Conservation (phyloP, 2,329 filamentous ascomycete genomes). For the Apiospora rasikravindrae region DNA sequence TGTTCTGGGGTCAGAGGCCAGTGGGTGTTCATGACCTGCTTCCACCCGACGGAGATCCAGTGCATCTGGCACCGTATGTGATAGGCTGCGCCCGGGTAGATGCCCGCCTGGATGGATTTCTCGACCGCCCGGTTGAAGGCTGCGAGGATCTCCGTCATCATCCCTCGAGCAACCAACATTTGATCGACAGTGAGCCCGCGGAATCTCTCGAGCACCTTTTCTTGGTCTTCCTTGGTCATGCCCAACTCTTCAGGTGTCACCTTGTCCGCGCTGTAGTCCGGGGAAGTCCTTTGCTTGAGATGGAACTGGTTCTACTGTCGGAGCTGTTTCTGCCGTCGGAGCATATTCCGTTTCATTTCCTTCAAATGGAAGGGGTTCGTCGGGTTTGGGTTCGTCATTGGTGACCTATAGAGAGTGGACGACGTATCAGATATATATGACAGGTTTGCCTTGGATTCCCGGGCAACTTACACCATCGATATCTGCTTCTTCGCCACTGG, state of each 20-base stretch:
- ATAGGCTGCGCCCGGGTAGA: not conserved
- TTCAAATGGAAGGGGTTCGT: not conserved
- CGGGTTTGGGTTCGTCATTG: not conserved
- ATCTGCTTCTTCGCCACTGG: not conserved
- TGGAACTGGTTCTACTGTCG: not conserved
- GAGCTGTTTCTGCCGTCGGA: not conserved
- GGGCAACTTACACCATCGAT: not conserved
- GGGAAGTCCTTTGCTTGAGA: not conserved
- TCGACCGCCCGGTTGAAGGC: not conserved
- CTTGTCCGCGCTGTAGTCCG: no score
- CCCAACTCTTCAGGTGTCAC: not conserved
- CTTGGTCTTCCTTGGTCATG: not conserved
- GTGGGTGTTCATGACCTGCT: not conserved
- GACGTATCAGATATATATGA: not conserved
- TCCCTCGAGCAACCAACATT: not conserved
- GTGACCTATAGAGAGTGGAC: not conserved
- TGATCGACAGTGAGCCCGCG: not conserved
- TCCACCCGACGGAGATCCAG: not conserved
- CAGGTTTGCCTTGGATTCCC: not conserved
- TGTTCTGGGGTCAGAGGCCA: not conserved
- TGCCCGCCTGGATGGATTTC: rapidly evolving
- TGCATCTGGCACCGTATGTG: not conserved
- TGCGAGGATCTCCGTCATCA: not conserved
- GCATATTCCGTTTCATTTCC: not conserved
- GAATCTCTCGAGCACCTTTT: not conserved